A percentile compares a stretch with the other conserved stretches of the same genome.
These are phyloP conservation scores for Pseudodiploospora longispora DNA, from an alignment of 2,329 filamentous ascomycete genomes.

Conservation along the genomic window DNA sequence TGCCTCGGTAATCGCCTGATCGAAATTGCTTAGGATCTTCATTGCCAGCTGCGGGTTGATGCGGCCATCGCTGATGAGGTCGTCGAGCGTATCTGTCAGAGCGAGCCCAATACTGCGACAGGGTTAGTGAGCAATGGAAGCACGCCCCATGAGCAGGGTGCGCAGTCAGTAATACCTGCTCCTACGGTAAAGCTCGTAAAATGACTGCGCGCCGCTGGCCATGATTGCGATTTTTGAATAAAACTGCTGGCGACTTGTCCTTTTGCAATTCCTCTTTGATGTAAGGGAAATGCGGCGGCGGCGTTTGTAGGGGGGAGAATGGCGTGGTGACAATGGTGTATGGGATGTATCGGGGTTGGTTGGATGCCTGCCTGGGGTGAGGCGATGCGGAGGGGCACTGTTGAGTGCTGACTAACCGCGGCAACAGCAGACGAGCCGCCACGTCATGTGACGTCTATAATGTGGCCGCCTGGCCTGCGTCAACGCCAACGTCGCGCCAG, in stretches of 20 bases:
- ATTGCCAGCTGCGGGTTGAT: constrained; percentile 98
- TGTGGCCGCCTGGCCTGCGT: constrained; percentile 1
- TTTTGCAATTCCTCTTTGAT: neutral
- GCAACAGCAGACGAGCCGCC: neutral
- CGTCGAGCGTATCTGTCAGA: constrained; percentile 93
- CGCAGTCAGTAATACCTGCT: constrained; percentile 65
- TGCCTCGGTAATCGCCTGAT: constrained; percentile 85
- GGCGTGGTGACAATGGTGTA: neutral
- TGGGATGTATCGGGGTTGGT: constrained; percentile 1
- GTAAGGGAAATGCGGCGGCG: neutral
- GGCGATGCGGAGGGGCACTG: neutral
- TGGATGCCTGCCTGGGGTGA: neutral
- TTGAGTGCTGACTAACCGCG: constrained; percentile 1
- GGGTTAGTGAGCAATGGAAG: constrained; percentile 5
- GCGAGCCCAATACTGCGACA: constrained; percentile 74
- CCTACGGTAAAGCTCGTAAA: constrained; percentile 95
- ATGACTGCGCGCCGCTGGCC: constrained; percentile 46
- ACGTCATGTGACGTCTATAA: constrained; percentile 29
- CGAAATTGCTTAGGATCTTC: constrained; percentile 95
- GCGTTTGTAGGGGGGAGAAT: neutral
- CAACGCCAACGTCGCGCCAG: constrained; percentile 13
- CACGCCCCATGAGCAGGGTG: neutral
- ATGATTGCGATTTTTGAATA: constrained; percentile 22
- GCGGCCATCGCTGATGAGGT: constrained; percentile 85
- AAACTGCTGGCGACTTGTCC: neutral